Evolutionary conservation across 352 stramenopile genomes (phyloP), one percentile per base, ranked within the genome.

Genomic region (Phytophthora cactorum): DNA sequence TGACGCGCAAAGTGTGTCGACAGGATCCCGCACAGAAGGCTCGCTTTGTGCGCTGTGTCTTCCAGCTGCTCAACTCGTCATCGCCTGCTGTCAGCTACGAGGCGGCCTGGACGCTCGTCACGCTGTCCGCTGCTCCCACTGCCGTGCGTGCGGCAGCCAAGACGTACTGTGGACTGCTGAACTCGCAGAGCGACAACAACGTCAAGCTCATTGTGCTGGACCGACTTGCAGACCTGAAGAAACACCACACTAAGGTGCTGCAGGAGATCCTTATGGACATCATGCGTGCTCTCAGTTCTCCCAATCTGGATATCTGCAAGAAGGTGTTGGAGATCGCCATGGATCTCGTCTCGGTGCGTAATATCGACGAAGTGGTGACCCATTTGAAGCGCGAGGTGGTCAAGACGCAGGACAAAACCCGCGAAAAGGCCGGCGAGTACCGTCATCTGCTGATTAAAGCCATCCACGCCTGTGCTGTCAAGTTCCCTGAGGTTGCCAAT

Each of bases 191-290:
- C 76, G 98, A 99, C 81, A 99, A 99, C 81, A 99, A 99, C 70
- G 97, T 99, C 52, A 99, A 99, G 83, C 88, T 99, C 12, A 99
- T 99, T 79, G 96, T 99, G 41, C 85, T 99, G 17, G 97, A 99
- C 69, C 92, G 97, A 4, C 85, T 99, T 11, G 93, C 93, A 22
- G 93, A 97, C 49, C 84, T 99, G n/a, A 98, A 98, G 78, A 98
- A 98, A 73, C 95, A 98, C 69, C 92, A 98, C 66, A 92, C 88
- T 27, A 99, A 99, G 84, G 90, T 99, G 64, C 69, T 99, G 34
- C 97, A 99, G 79, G 98, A 99, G 70, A 91, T 99, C 36, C 80
- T 99, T 54, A 99, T 99, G 97, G 98, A 99, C 73, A 99, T 99
- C 59, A 90, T 99, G 73, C 89, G 97, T 41, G 97, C 95, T 31